Evolutionary conservation across 2,329 filamentous ascomycete species (phyloP).

Genomic region (Tolypocladium album): DNA sequence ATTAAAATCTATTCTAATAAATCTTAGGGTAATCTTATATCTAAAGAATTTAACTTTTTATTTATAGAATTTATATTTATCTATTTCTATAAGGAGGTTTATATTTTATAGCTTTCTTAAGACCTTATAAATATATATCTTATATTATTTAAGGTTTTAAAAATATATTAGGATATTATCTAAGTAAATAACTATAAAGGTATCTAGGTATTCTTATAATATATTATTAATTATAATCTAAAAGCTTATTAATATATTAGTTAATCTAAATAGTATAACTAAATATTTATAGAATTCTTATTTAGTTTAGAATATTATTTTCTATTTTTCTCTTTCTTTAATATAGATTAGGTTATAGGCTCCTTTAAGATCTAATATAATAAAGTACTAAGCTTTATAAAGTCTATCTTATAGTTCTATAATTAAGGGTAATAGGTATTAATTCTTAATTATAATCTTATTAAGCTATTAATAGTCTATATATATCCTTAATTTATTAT

Average conservation of each 20-base stretch:
- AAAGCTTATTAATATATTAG: background rate
- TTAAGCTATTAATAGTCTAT: background rate
- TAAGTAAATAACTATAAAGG: background rate
- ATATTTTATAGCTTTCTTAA: background rate
- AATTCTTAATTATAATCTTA: background rate
- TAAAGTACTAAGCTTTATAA: background rate
- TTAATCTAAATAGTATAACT: background rate
- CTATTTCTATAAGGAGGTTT: background rate
- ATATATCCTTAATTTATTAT: background rate
- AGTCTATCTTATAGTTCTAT: background rate
- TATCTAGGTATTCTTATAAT: background rate
- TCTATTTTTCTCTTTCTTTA: background rate
- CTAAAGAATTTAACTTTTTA: background rate
- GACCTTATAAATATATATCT: background rate
- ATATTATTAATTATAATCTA: background rate
- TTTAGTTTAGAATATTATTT: background rate
- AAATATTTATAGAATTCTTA: background rate
- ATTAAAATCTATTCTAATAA: background rate
- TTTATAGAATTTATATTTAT: background rate
- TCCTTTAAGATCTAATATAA: background rate
- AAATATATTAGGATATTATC: background rate
- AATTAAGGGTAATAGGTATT: background rate
- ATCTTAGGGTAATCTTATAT: background rate
- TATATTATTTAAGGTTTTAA: background rate
- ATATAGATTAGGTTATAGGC: background rate